Evolutionary conservation across 768 basidiomycete species (phyloP).

Genomic region (Lentinula boryana): DNA sequence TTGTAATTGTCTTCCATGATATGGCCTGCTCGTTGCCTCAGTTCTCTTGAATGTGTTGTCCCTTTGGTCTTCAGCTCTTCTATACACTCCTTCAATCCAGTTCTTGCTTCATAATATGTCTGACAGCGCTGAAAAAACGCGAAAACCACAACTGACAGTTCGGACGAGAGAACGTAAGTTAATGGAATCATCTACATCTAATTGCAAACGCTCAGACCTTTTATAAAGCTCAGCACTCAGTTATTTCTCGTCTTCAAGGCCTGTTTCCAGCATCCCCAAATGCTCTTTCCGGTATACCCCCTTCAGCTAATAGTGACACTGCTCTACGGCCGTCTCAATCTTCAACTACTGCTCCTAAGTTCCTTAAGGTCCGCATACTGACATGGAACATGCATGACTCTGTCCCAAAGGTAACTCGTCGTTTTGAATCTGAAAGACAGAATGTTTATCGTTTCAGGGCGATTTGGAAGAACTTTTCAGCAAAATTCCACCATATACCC

Average conservation of each 20-base stretch:
- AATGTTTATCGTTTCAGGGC: constrained; percentile 41
- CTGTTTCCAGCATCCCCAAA: constrained; percentile 37
- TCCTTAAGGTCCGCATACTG: constrained; percentile 62
- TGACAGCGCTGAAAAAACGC: background rate
- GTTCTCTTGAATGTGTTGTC: background rate
- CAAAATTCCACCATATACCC: constrained; percentile 40
- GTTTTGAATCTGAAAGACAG: background rate
- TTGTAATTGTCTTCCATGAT: background rate
- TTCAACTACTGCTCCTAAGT: constrained; percentile 25
- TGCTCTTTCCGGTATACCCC: constrained; percentile 7
- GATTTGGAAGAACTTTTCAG: constrained; percentile 70
- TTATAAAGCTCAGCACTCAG: constrained; percentile 27
- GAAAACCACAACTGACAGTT: constrained; percentile 2
- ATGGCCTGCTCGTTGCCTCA: background rate
- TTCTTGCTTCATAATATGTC: background rate
- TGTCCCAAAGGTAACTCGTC: constrained; percentile 51
- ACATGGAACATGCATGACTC: constrained; percentile 90
- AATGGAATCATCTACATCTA: background rate
- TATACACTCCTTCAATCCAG: background rate
- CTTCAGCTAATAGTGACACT: constrained; percentile 8
- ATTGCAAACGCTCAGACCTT: background rate
- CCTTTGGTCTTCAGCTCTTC: background rate
- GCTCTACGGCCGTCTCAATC: constrained; percentile 15
- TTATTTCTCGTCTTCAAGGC: constrained; percentile 46
- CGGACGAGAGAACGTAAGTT: background rate